Evolutionary conservation across 768 basidiomycete species (phyloP), one percentile per base, ranked within the genome.

Genomic region (Gautieria morchelliformis): DNA sequence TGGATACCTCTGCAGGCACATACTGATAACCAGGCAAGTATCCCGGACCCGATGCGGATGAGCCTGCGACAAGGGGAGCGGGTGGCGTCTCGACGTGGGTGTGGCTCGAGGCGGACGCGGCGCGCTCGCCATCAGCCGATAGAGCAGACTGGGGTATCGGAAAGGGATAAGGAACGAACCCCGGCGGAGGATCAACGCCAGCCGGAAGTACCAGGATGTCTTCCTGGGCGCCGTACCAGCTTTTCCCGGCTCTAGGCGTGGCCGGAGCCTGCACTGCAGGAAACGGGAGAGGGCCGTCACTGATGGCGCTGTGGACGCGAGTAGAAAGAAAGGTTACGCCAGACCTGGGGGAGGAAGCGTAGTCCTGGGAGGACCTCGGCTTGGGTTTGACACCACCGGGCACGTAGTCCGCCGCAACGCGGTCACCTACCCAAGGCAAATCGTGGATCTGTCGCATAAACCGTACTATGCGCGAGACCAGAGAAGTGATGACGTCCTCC

Each of bases 351-450:
- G 51, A 52, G 11, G 33, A 35, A 20, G 20, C 14, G 8, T 35
- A 35, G 17, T 7, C 6, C 9, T 11, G 19, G 14, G 51, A 15
- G 12, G 22, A 20, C 11, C 35, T 15, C 14, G 32, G 5, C 15
- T n/a, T 22, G 17, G 51, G 33, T 37, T 40, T 35, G 19, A 17
- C 17, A 22, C 46, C 56, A 19, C 56, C 56, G 1, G 56, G 56
- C 7, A 57, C 19, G 15, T 48, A 48, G 24, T 57, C 56, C 24
- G 56, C 56, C 11, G 48, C 56, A 39, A 57, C 56, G 19, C 56
- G 45, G 20, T 57, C 48, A 12, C 27, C 56, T 17, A 57, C 56
- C 56, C 56, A 57, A 6, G 56, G 56, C 56, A 57, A 37, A 33
- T 57, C 46, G 9, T 27, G 19, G 8, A 57, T 33, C 33, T 57